A percentile compares a stretch with the other conserved stretches of the same genome.
Evolutionary conservation across 306 rosid species (phyloP).

Genomic region (Begonia fuchsioides): DNA sequence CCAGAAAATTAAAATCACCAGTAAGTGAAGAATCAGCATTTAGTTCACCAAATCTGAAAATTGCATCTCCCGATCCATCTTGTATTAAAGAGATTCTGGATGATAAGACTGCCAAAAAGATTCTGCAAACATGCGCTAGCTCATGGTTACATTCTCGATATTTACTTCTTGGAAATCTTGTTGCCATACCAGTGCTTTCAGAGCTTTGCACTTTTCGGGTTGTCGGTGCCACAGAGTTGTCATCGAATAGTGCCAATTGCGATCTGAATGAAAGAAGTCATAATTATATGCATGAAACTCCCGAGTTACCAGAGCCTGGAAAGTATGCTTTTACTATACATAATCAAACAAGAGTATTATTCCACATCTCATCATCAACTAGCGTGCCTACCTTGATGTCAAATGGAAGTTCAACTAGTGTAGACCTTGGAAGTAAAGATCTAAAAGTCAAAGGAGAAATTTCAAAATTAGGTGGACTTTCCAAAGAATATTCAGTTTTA

Average conservation of each 20-base stretch:
- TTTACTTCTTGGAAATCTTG: constrained; percentile 58
- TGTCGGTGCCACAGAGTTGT: constrained; percentile 26
- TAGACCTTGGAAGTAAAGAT: constrained; percentile 19
- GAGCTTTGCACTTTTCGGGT: constrained; percentile 43
- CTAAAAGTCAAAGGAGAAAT: constrained; percentile 15
- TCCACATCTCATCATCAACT: constrained; percentile 32
- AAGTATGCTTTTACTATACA: constrained; percentile 36
- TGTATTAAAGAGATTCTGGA: constrained; percentile 34
- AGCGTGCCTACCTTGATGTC: constrained; percentile 18
- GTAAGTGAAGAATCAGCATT: constrained; percentile 21
- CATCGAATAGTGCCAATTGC: constrained; percentile 12
- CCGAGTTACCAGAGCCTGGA: constrained; percentile 13
- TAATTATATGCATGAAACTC: constrained; percentile 17
- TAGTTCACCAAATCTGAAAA: constrained; percentile 18
- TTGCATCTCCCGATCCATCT: constrained; percentile 21
- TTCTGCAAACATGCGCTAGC: constrained; percentile 35
- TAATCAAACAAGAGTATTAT: constrained; percentile 37
- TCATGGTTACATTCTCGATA: constrained; percentile 41
- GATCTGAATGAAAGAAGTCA: constrained; percentile 15
- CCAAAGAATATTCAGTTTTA: constrained; percentile 53
- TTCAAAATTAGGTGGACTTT: constrained; percentile 65
- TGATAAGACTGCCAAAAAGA: not conserved
- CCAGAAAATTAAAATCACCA: constrained; percentile 29
- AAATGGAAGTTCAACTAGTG: constrained; percentile 19
- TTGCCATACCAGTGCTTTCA: constrained; percentile 43